Evolutionary conservation across 768 basidiomycete genomes (phyloP).

Genomic region (Suillus decipiens): DNA sequence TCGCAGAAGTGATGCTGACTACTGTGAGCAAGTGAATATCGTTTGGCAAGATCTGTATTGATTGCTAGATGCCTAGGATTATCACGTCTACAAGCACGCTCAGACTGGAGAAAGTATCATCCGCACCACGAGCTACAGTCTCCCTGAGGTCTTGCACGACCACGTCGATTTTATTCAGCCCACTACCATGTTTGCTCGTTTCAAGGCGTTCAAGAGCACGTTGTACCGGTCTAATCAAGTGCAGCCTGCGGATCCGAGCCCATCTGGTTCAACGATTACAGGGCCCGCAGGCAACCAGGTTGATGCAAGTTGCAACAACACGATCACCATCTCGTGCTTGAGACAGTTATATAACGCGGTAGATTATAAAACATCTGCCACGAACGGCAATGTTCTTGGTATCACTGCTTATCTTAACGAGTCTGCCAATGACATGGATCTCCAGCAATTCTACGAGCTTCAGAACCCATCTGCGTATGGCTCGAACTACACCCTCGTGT

Average conservation of each 20-base stretch:
- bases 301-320: slow-evolving; percentile 49
- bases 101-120: slow-evolving; percentile 54
- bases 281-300: slow-evolving; percentile 40
- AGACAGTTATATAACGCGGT: slow-evolving; percentile 57
- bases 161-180: slow-evolving; percentile 74
- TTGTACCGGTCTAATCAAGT: slow-evolving; percentile 33
- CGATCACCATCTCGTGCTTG: slow-evolving; percentile 55
- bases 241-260: slow-evolving; percentile 7
- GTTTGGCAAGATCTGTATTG: neutral
- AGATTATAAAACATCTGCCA: slow-evolving; percentile 45
- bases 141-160: slow-evolving; percentile 56
- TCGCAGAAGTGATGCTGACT: slow-evolving; percentile 69
- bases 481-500: slow-evolving; percentile 52
- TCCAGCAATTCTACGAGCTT: slow-evolving; percentile 51
- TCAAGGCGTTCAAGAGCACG: slow-evolving; percentile 44
- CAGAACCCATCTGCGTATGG: slow-evolving; percentile 50
- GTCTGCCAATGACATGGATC: slow-evolving; percentile 53
- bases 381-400: slow-evolving; percentile 49
- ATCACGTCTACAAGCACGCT: slow-evolving; percentile 60
- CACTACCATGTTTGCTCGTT: slow-evolving; percentile 64
- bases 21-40: slow-evolving; percentile 44
- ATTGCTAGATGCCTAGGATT: slow-evolving; percentile 44
- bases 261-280: slow-evolving; percentile 22
- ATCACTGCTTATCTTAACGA: slow-evolving; percentile 56
- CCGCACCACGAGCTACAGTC: slow-evolving; percentile 69